Percentiles rank a stretch among this genome's conserved stretches.
Evolutionary conservation across 768 basidiomycete genomes (phyloP).

Genomic region (Pisolithus orientalis): DNA sequence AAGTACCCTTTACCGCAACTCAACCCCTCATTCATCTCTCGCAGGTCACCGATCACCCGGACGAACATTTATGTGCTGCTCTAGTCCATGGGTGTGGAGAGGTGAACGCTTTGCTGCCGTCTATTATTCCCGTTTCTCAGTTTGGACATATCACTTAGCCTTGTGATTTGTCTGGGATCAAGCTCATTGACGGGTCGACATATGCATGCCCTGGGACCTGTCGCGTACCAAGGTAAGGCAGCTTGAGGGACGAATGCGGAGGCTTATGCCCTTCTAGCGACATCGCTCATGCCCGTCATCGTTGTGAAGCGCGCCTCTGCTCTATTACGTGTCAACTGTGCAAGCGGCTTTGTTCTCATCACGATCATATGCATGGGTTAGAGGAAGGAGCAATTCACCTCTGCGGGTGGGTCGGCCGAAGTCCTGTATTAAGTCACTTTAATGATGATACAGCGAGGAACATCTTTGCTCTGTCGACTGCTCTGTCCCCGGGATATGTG

Average conservation of each 20-base stretch:
- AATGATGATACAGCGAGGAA: conserved; percentile 34
- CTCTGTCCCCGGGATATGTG: conserved; percentile 42
- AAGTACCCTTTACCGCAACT: background rate
- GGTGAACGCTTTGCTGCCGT: conserved; percentile 22
- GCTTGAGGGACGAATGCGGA: background rate
- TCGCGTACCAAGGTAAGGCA: conserved; percentile 33
- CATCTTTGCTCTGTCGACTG: conserved; percentile 44
- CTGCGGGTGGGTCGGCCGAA: conserved; percentile 40
- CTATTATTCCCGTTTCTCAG: background rate
- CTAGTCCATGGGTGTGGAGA: conserved; percentile 49
- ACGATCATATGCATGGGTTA: conserved; percentile 50
- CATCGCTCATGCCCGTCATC: conserved; percentile 38
- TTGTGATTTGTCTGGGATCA: conserved; percentile 33
- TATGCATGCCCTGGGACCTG: conserved; percentile 42
- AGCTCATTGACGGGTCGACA: conserved; percentile 19
- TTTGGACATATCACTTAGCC: conserved; percentile 23
- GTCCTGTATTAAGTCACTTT: background rate
- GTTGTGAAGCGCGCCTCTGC: conserved; percentile 47
- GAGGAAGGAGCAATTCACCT: conserved; percentile 38
- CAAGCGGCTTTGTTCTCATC: conserved; percentile 42
- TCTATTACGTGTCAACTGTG: conserved; percentile 51
- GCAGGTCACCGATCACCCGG: conserved; percentile 43
- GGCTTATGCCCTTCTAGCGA: conserved; percentile 30
- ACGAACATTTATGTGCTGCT: conserved; percentile 50
- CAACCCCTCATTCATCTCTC: background rate